Percentiles rank a stretch among this genome's conserved stretches.
Conservation (phyloP, 2,329 filamentous ascomycete genomes). For the Grosmannia huntii region DNA sequence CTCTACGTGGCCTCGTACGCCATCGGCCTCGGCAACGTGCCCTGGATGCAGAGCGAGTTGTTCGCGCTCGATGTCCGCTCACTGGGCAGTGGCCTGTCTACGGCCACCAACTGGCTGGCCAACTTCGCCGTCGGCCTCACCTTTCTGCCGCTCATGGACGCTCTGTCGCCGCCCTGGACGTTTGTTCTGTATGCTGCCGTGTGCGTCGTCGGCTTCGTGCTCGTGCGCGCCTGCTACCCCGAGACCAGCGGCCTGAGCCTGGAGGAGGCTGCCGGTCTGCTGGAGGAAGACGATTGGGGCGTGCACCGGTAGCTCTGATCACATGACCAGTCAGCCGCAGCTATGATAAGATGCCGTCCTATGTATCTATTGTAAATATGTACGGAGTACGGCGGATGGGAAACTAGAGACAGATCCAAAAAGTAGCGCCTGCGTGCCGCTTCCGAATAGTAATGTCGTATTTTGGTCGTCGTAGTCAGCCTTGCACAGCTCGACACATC, state of each 20-base stretch:
- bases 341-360: no score
- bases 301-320: constrained; percentile 26
- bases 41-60: constrained; percentile 92
- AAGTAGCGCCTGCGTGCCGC: no score
- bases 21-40: constrained; percentile 78
- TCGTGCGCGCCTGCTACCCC: constrained; percentile 66
- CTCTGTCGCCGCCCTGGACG: constrained; percentile 58
- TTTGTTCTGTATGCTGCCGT: constrained; percentile 70
- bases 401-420: no score
- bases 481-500: no score
- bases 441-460: no score
- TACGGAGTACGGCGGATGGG: no score
- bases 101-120: constrained; percentile 73
- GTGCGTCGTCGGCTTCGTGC: constrained; percentile 54
- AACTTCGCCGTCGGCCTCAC: constrained; percentile 81
- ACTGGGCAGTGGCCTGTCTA: constrained; percentile 58
- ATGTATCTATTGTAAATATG: no score
- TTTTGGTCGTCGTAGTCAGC: no score
- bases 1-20: constrained; percentile 80
- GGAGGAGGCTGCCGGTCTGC: constrained; percentile 63
- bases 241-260: constrained; percentile 73
- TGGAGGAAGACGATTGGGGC: constrained; percentile 65
- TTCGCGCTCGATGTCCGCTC: constrained; percentile 68
- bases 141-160: constrained; percentile 78
- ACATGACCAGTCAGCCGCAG: constrained; percentile 9